Percentiles rank a stretch among this genome's conserved stretches.
phyloP scores from a whole-genome alignment of 495 filamentous ascomycete species.

The Rostrohypoxylon terebratum region DNA sequence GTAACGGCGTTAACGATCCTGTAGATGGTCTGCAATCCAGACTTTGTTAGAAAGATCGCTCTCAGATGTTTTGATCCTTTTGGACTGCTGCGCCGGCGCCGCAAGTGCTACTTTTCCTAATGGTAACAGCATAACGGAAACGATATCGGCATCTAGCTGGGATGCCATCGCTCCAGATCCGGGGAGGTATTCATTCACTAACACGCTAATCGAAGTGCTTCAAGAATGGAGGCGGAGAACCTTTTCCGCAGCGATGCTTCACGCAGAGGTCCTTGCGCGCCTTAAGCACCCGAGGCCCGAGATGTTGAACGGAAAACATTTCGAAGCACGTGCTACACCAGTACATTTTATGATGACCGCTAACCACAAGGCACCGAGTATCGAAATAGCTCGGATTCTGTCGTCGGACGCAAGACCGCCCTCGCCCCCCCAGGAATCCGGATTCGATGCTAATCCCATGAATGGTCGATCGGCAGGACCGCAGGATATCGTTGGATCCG shows the following conservation, averaged over 20 bases:
- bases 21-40: slow-evolving; percentile 65
- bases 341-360: slow-evolving; percentile 67
- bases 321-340: slow-evolving; percentile 62
- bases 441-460: slow-evolving; percentile 27
- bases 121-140: slow-evolving; percentile 63
- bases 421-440: slow-evolving; percentile 49
- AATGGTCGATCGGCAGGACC: slow-evolving; percentile 39
- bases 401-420: slow-evolving; percentile 46
- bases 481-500: slow-evolving; percentile 45
- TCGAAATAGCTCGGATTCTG: slow-evolving; percentile 58
- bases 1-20: slow-evolving; percentile 16
- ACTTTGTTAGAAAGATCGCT: slow-evolving; percentile 64
- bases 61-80: slow-evolving; percentile 64
- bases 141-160: slow-evolving; percentile 65
- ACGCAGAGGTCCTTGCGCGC: slow-evolving; percentile 63
- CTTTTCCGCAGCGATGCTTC: slow-evolving; percentile 65
- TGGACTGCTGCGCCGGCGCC: slow-evolving; percentile 66
- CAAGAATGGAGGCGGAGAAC: slow-evolving; percentile 60
- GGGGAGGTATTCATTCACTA: slow-evolving; percentile 64
- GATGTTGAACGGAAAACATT: slow-evolving; percentile 61
- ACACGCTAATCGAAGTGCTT: slow-evolving; percentile 63
- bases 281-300: slow-evolving; percentile 65
- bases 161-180: slow-evolving; percentile 64
- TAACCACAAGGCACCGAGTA: slow-evolving; percentile 64
- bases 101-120: slow-evolving; percentile 62